Conservation (phyloP, 805 yeast species). For the Yamadazyma akitaensis region DNA sequence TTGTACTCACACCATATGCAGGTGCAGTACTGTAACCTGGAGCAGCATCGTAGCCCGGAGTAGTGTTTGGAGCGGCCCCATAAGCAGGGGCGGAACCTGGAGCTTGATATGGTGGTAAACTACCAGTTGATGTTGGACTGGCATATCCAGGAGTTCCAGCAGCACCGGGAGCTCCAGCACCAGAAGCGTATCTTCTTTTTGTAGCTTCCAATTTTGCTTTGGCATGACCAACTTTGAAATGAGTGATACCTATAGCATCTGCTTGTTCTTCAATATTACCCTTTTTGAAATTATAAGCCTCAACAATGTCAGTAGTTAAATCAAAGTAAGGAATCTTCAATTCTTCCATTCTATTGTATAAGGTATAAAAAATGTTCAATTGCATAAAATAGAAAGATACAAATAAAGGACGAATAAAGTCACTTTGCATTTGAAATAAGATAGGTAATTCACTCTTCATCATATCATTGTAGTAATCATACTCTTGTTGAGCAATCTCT, state of each 20-base stretch:
- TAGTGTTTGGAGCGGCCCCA: slow-evolving; percentile 1
- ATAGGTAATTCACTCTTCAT: slow-evolving; percentile 86
- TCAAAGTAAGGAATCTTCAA: slow-evolving; percentile 97
- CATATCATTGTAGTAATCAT: slow-evolving; percentile 93
- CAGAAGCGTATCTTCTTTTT: slow-evolving; percentile 62
- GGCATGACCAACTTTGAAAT: slow-evolving; percentile 86
- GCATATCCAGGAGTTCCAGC: slow-evolving; percentile 12
- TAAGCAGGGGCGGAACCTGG: slow-evolving; percentile 11
- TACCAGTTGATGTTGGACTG: slow-evolving; percentile 4
- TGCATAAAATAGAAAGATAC: slow-evolving; percentile 97
- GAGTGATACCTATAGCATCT: slow-evolving; percentile 85
- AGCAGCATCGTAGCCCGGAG: slow-evolving; percentile 1
- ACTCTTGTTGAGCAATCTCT: slow-evolving; percentile 91
- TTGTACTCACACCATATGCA: background rate
- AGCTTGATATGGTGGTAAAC: slow-evolving; percentile 34
- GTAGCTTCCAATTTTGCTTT: slow-evolving; percentile 81
- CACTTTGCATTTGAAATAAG: slow-evolving; percentile 83
- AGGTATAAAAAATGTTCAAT: slow-evolving; percentile 90
- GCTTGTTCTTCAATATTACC: slow-evolving; percentile 89
- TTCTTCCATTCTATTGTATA: slow-evolving; percentile 88
- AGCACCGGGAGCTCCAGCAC: too few relatives aligned
- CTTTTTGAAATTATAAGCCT: slow-evolving; percentile 74
- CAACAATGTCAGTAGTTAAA: slow-evolving; percentile 75
- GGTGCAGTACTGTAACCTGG: slow-evolving; percentile 1
- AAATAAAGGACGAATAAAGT: slow-evolving; percentile 89